Conservation (phyloP, 2,329 filamentous ascomycete genomes). For the Cercospora janseana region DNA sequence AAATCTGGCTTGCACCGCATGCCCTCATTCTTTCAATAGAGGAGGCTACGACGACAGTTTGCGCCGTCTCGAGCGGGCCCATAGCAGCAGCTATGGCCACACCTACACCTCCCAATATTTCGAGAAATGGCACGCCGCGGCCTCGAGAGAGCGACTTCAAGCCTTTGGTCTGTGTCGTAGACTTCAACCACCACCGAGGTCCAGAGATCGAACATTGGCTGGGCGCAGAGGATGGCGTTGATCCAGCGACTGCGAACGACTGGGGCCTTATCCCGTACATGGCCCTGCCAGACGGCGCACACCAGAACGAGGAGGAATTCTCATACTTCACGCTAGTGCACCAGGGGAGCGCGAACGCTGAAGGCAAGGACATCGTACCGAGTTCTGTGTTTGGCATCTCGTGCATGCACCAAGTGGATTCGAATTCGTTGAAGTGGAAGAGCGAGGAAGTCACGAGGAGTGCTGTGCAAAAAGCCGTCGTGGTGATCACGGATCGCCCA, state of each 20-base stretch:
- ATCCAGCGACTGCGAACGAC: constrained; percentile 79
- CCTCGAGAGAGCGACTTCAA: constrained; percentile 35
- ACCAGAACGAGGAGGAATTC: constrained; percentile 93
- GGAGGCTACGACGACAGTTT: too few species aligned
- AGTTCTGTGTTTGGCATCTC: constrained; percentile 82
- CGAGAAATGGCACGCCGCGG: constrained; percentile 1
- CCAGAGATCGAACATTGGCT: constrained; percentile 95
- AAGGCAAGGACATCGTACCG: constrained; percentile 35
- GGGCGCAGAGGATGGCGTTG: constrained; percentile 68
- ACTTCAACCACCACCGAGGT: constrained; percentile 60
- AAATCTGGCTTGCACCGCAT: background rate
- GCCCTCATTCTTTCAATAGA: too few species aligned
- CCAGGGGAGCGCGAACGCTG: constrained; percentile 43
- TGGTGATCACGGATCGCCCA: constrained; percentile 88
- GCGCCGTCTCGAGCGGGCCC: too few species aligned
- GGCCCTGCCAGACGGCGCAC: constrained; percentile 92
- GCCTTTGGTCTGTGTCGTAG: constrained; percentile 53
- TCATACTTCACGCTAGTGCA: constrained; percentile 85
- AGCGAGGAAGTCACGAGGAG: constrained; percentile 91
- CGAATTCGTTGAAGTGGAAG: constrained; percentile 70
- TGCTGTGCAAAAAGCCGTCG: constrained; percentile 96
- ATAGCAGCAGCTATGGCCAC: constrained; percentile 9
- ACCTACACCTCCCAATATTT: constrained; percentile 5
- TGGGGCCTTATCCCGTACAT: constrained; percentile 94
- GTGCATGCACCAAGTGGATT: constrained; percentile 87